Evolutionary conservation across 768 basidiomycete genomes (phyloP), one percentile per base, ranked within the genome.

Genomic region (Chiua virens): DNA sequence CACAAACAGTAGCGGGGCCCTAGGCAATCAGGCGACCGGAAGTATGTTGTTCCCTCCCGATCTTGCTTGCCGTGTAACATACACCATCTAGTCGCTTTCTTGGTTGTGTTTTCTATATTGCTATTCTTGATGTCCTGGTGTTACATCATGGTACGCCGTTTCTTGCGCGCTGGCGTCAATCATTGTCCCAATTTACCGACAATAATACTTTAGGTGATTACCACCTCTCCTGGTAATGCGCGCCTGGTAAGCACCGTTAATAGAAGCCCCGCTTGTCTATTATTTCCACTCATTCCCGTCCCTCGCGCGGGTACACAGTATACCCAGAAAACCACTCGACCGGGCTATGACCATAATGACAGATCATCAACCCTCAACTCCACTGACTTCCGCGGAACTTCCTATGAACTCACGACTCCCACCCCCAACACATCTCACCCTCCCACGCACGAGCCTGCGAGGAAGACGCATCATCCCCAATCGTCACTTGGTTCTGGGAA

Each of bases 41-140:
- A 78, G 92, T 93, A 70, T 75, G 92, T 86, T 3, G 22, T 37
- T 34, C 14, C 15, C 22, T 41, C 34, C 28, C 42, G 40, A 37
- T 40, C 43, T 32, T 23, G 23, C 40, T 8, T 47, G 50, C 46
- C 39, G 25, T 53, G 50, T 46, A 44, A 53, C 53, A 28, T 20
- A 17, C 20, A 42, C 23, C 32, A 1, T 36, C 32, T 42, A 94
- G 92, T 89, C 53, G 83, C 74, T 4, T 76, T 89, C 50, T 64
- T 94, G 45, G 75, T 79, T 2, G 76, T 85, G 1, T 93, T 85
- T 60, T 71, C 70, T 34, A 50, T 88, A 5, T 61, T 95, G 20
- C 80, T 80, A 41, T 55, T 85, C n/a, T 80, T 92, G 79, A 77
- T 83, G 75, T 39, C 85, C 0, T 93, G 92, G 92, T 79, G 85